Conservation (phyloP, 2,329 filamentous ascomycete species). For the Diplodia seriata region DNA sequence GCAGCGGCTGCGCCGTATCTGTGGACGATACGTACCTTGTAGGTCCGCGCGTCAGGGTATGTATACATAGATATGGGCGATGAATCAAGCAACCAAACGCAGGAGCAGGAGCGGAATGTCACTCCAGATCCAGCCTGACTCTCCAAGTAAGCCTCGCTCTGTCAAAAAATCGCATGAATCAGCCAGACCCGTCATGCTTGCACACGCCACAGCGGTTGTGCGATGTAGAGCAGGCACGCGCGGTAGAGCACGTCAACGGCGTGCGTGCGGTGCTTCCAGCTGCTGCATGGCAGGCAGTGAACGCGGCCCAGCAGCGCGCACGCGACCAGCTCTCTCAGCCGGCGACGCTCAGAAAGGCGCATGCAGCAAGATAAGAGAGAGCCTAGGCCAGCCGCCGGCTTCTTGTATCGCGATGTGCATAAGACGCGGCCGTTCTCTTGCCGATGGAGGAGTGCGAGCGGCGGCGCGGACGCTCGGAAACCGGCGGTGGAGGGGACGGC, state of each 20-base stretch:
- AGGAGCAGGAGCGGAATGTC: neutral
- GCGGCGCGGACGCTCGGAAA: neutral
- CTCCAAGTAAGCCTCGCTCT: neutral
- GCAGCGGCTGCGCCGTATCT: constrained; percentile 5
- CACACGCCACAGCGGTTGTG: neutral
- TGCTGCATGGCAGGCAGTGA: neutral
- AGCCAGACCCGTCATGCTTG: neutral
- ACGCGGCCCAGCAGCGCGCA: neutral
- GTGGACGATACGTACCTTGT: neutral
- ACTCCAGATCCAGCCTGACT: neutral
- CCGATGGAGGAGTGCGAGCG: neutral
- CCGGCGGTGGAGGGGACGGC: neutral
- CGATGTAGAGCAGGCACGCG: neutral
- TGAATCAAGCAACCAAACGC: neutral
- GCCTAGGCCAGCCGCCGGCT: neutral
- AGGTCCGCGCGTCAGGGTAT: neutral
- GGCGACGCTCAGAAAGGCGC: no score
- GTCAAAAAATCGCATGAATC: neutral
- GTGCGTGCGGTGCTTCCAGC: neutral
- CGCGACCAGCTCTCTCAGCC: neutral
- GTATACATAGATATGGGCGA: neutral
- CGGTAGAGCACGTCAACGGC: constrained; percentile 7
- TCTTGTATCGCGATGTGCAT: neutral
- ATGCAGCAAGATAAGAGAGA: neutral
- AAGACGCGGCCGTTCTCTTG: constrained; percentile 17